Conservation (phyloP, 306 rosid genomes). For the Cicer cuneatum region DNA sequence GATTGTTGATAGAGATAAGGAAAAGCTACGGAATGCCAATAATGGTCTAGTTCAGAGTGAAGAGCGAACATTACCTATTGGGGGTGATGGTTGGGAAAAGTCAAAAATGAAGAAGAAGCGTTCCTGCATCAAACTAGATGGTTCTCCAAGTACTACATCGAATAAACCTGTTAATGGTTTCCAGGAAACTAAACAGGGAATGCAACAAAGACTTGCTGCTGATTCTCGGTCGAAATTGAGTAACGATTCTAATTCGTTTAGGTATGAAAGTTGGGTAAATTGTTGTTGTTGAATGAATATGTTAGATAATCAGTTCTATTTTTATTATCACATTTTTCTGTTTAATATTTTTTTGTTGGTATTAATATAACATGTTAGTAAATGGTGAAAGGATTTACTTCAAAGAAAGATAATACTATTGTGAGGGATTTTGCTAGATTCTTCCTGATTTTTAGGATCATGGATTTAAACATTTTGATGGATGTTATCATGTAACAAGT, state of each 20-base stretch:
- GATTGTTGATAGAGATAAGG: constrained; percentile 85
- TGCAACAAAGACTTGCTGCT: constrained; percentile 75
- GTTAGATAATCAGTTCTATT: constrained; percentile 6
- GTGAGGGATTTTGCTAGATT: constrained; percentile 38
- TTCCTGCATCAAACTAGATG: constrained; percentile 92
- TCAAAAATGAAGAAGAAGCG: constrained; percentile 96
- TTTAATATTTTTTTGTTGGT: constrained; percentile 2
- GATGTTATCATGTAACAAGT: constrained; percentile 28
- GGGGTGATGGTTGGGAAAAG: constrained; percentile 97
- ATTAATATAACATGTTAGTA: constrained; percentile 9
- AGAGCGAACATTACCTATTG: constrained; percentile 76
- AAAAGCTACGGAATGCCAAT: constrained; percentile 69
- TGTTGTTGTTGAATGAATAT: constrained; percentile 55
- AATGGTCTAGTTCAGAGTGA: constrained; percentile 76
- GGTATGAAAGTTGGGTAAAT: constrained; percentile 61
- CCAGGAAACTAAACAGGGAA: constrained; percentile 88
- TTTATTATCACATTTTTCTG: constrained; percentile 2
- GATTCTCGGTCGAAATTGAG: constrained; percentile 83
- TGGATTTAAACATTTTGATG: constrained; percentile 25
- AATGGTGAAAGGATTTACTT: constrained; percentile 38
- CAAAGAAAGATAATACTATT: constrained; percentile 27
- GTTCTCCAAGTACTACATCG: constrained; percentile 65
- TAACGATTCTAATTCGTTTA: constrained; percentile 85
- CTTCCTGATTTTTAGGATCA: constrained; percentile 37
- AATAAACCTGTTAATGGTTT: constrained; percentile 73